These are phyloP conservation scores for Ceratocystis huliohia DNA, from an alignment of 2,329 filamentous ascomycete species.

Conservation along the genomic window DNA sequence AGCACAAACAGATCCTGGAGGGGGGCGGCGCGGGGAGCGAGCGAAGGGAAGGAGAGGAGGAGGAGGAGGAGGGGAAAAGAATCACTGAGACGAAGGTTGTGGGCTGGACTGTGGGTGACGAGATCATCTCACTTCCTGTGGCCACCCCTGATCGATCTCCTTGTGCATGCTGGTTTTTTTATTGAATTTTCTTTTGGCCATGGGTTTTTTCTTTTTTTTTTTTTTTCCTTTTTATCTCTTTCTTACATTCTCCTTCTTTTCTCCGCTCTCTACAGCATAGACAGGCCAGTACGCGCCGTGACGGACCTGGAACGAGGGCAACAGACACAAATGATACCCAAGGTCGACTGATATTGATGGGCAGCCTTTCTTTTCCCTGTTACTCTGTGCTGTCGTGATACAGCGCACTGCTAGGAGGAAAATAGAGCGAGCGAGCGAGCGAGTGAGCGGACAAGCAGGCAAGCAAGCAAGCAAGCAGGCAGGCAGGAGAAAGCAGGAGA, in stretches of 20 bases:
- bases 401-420: background rate
- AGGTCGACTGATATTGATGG: no score
- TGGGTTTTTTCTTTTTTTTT: no score
- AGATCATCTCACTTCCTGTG: constrained; percentile 8
- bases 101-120: background rate
- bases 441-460: no score
- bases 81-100: background rate
- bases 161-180: background rate
- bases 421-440: no score
- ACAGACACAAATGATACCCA: no score
- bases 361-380: background rate
- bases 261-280: background rate
- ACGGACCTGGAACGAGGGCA: no score
- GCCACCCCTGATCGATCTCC: constrained; percentile 1
- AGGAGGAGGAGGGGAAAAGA: background rate
- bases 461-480: no score
- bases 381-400: background rate
- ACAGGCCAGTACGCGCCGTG: background rate
- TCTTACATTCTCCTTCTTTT: background rate
- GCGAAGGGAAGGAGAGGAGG: background rate
- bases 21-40: background rate
- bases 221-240: background rate
- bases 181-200: background rate
- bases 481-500: no score
- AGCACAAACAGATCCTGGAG: background rate